phyloP scores from a whole-genome alignment of 2,329 filamentous ascomycete genomes.

The Furcasterigmium furcatum region DNA sequence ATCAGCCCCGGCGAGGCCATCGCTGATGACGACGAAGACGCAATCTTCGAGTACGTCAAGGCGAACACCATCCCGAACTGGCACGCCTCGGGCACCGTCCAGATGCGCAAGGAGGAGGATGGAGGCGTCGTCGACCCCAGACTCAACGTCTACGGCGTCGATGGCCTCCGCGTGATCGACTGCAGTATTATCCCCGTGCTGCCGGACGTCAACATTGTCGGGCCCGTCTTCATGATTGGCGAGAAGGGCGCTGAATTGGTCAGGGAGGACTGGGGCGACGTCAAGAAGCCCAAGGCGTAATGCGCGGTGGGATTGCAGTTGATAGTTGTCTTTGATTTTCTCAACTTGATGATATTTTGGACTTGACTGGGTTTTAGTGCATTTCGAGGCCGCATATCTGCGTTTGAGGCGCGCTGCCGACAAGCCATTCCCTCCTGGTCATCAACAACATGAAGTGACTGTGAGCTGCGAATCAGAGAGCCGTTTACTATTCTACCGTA shows the following conservation, averaged over 20 bases:
- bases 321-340: too few relatives aligned
- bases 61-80: conserved; percentile 22
- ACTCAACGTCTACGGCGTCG: conserved; percentile 50
- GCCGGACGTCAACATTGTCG: conserved; percentile 28
- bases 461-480: too few relatives aligned
- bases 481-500: too few relatives aligned
- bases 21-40: conserved; percentile 17
- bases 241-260: conserved; percentile 27
- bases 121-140: conserved; percentile 18
- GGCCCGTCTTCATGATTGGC: conserved; percentile 17
- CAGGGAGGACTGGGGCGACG: conserved; percentile 17
- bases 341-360: too few relatives aligned
- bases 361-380: too few relatives aligned
- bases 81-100: conserved; percentile 47
- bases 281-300: background rate
- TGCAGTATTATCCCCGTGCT: conserved; percentile 42
- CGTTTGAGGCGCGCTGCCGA: too few relatives aligned
- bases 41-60: conserved; percentile 21
- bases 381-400: too few relatives aligned
- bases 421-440: too few relatives aligned
- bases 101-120: conserved; percentile 38
- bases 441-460: too few relatives aligned
- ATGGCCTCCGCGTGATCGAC: conserved; percentile 45
- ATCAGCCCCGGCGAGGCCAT: conserved; percentile 16
- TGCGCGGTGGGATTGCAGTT: too few relatives aligned